Evolutionary conservation across 148 eudicot species (phyloP), one percentile per base, ranked within the genome.

Genomic region (Pouteria glomerata): DNA sequence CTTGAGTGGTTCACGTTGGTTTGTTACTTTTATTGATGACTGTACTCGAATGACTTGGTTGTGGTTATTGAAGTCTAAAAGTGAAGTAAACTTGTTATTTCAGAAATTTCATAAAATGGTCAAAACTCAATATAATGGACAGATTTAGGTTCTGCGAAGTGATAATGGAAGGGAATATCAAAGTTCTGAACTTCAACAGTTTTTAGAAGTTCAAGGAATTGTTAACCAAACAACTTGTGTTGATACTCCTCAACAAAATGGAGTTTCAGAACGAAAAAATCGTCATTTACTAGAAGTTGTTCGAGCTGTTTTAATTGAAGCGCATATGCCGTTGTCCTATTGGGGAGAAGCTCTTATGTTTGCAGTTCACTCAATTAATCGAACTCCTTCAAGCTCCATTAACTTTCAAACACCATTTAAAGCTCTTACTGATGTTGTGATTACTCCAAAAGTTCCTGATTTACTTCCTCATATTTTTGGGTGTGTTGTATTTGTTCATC

Each of bases 391-490:
- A 1, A 35, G 45, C 24, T 2, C 23, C 2, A 34, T 35, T 15
- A 26, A 62, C 13, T 62, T 34, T 12, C 51, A 15, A 66, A 66
- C 70, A 66, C 70, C 62, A 3, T 30, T 7, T 6, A n/a, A 66
- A 23, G 47, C 47, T 53, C 61, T 69, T n/a, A 2, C 5, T 39
- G 31, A 63, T 11, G 31, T 29, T 1, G 15, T 61, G 19, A 14
- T 21, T 61, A 29, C 45, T 13, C 63, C 58, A 29, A 3, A 0
- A 0, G 55, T 39, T 24, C 53, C 34, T 7, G 39, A 70, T 23
- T 56, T 56, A 57, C 33, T 52, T 23, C 23, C 52, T 6, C 34
- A 57, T 70, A 52, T 70, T 24, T 70, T 70, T 39, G 51, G 73
- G 23, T 70, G 63, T 39, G 33, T 70, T 37, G 48, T 23, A 70